Base-by-base conservation (phyloP, 2,329 filamentous ascomycete species). In the Fusarium incarnatum region DNA sequence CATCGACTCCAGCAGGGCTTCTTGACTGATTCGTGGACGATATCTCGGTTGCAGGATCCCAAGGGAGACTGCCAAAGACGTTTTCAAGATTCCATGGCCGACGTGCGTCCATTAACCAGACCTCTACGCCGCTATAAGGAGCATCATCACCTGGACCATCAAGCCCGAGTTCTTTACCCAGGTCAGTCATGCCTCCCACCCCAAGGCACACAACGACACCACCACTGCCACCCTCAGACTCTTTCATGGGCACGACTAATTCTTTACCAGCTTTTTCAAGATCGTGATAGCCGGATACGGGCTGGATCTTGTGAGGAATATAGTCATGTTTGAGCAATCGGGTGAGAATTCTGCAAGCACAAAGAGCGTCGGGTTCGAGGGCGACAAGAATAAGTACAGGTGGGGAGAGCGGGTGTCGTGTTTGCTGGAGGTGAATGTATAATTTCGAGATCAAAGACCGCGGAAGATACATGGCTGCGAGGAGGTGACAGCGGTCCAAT, bases 291-390 rank as follows among this genome's bases (percentile, higher is more conserved):
- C 96, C 96, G 22, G 93, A 89, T 57, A 99, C 91, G 2, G 96
- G 96, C 76, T 98, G 93, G 77, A 98, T 97, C 82, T 98, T 98
- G 83, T 98, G 95, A 16, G 92, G 93, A 73, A 99, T 97, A 78
- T 97, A 98, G 84, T 99, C 96, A 85, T 95, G 92, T 82, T 97
- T 98, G 65, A 99, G 86, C n/a, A 99, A 87, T 53, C 92, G 88
- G 5, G 95, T 97, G 49, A 99, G 89, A 66, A 99, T 98, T 67
- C 94, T 94, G 79, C 94, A 97, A 68, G 94, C 96, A 81, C 95
- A 98, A 67, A 99, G 89, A 69, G 96, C 93, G 83, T 99, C 96
- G 58, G 96, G 94, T 77, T 98, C 95, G 78, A 98, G 92, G 37
- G 95, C 93, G 70, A 94, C 94, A 60, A 99, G 92, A 69, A 99